Conservation (phyloP, 1,284 basidiomycete species). For the Gymnopus androsaceus region DNA sequence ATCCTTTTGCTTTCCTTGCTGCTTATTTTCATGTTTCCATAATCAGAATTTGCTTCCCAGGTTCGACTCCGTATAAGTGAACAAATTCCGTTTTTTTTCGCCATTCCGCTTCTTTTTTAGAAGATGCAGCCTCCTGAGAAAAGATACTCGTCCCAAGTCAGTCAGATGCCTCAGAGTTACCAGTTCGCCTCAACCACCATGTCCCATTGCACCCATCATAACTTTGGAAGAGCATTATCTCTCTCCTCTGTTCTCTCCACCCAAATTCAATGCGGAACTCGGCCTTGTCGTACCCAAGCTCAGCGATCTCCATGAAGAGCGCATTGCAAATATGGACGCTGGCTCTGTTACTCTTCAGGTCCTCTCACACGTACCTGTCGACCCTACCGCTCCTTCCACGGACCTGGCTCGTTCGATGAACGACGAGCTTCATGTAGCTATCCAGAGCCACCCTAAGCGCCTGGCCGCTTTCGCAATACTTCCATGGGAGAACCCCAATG, state of each 20-base stretch:
- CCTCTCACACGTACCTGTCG: neutral
- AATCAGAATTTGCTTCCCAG: too few relatives aligned
- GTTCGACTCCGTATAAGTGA: too few relatives aligned
- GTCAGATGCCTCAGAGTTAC: too few relatives aligned
- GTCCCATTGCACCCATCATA: neutral
- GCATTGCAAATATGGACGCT: slow-evolving; percentile 4
- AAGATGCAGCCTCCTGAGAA: too few relatives aligned
- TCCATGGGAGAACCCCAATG: neutral
- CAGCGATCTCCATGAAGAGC: neutral
- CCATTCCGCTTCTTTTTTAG: too few relatives aligned
- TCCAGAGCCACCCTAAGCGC: neutral
- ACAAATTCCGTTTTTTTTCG: too few relatives aligned
- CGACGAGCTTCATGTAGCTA: slow-evolving; percentile 4
- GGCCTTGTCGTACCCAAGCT: neutral
- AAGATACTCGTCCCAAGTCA: too few relatives aligned
- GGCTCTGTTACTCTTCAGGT: slow-evolving; percentile 1
- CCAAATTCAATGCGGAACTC: neutral
- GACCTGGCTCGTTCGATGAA: neutral
- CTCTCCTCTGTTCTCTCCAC: neutral
- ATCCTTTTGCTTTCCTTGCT: too few relatives aligned
- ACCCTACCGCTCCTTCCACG: neutral
- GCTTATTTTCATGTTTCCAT: too few relatives aligned
- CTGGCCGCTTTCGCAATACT: slow-evolving; percentile 1
- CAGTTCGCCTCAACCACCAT: neutral
- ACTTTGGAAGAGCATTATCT: slow-evolving; percentile 6